phyloP scores from a whole-genome alignment of 2,329 filamentous ascomycete species.

The Dendryphion nanum region DNA sequence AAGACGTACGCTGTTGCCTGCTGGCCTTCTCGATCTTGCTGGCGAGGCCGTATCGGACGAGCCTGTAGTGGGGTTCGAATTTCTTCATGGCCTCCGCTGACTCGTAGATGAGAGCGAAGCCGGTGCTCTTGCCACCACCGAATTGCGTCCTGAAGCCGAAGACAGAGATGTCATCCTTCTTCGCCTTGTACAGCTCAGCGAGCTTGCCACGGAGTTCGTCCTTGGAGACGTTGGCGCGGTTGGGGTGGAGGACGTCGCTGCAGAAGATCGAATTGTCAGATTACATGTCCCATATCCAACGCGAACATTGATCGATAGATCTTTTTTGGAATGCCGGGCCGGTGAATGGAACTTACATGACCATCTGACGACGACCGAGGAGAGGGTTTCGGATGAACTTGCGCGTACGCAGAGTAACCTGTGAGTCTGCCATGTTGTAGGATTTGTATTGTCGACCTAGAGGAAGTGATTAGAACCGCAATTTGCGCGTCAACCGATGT shows the following conservation, averaged over 20 bases:
- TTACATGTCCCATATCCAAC: conserved; percentile 3
- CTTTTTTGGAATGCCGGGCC: too few species aligned
- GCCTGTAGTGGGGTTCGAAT: conserved; percentile 98
- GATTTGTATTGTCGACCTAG: conserved; percentile 32
- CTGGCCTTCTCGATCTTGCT: conserved; percentile 95
- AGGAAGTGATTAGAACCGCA: too few species aligned
- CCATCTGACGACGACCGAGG: conserved; percentile 98
- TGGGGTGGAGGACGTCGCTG: conserved; percentile 99
- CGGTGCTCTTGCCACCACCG: conserved; percentile 99
- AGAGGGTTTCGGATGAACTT: conserved; percentile 99
- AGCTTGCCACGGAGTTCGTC: conserved; percentile 97
- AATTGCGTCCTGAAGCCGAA: conserved; percentile 99
- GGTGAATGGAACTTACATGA: conserved; percentile 84
- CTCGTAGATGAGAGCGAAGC: conserved; percentile 98
- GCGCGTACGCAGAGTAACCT: conserved; percentile 75
- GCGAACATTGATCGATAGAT: too few species aligned
- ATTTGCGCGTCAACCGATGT: too few species aligned
- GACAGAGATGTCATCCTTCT: conserved; percentile 95
- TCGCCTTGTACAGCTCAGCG: conserved; percentile 93
- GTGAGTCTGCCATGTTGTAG: conserved; percentile 77
- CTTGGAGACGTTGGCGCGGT: conserved; percentile 98
- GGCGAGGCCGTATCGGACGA: conserved; percentile 88
- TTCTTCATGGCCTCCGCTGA: conserved; percentile 98
- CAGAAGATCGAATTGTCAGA: conserved; percentile 23
- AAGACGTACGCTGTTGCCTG: conserved; percentile 95